Base-by-base conservation (phyloP, 1,139 yeast genomes). In the Debaryomyces nepalensis region DNA sequence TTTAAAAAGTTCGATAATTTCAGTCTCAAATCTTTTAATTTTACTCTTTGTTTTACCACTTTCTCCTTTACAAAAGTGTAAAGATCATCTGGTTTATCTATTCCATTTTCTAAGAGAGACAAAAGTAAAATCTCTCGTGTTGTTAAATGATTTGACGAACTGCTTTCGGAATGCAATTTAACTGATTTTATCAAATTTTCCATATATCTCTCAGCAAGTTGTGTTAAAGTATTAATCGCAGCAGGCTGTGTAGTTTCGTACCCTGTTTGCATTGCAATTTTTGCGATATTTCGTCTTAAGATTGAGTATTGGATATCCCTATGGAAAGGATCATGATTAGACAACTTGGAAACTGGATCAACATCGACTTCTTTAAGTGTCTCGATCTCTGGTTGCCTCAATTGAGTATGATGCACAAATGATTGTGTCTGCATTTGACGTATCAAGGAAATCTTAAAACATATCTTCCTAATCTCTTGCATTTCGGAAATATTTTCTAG, bases 381-480 rank as follows among this genome's bases (percentile, higher is more conserved):
- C 36, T 81, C 84, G 26, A 82, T 75, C 43, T 78, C 84, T 2
- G 91, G 91, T 21, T 86, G 82, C 50, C 79, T 80, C 74, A 84
- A 73, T 53, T 84, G 90, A 0, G 89, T 77, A 44, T 83, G 84
- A 59, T 87, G 95, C 43, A 87, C 73, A 64, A 82, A 82, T 48
- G 81, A 85, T 47, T 83, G 88, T 20, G 90, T 91, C 58, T 93
- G 96, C 89, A 93, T 84, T 61, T 88, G 96, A 47, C 97, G 75
- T 46, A 95, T 87, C 40, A 91, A 70, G 2, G 95, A 84, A 22
- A 95, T 88, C 60, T 91, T 91, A 66, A 89, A 87, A 60, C 98
- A 91, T 3, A 88, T 75, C 55, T 83, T 86, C 43, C 99, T 73
- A 26, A 95, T 87, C 53, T 88, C 90, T 65, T 91, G 97, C 73